Conservation (phyloP, 352 stramenopile species). For the Thalassiosira hispida region DNA sequence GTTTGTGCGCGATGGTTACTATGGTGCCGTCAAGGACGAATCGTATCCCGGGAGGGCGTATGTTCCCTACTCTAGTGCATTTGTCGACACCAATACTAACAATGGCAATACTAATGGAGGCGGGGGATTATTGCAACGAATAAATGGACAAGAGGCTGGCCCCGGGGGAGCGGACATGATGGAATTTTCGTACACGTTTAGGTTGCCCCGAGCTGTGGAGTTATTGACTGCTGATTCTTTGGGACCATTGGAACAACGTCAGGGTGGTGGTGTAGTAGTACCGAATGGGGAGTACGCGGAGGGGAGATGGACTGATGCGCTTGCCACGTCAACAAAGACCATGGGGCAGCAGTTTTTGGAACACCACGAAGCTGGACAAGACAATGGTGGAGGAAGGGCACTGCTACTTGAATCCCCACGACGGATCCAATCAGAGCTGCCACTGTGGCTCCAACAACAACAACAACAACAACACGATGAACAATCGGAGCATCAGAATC, state of each 20-base stretch:
- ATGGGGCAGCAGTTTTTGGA: too few relatives aligned
- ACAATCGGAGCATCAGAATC: too few relatives aligned
- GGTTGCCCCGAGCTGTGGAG: slow-evolving; percentile 8
- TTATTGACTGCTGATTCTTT: slow-evolving; percentile 2
- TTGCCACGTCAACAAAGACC: too few relatives aligned
- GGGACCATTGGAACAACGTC: background rate
- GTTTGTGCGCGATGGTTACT: slow-evolving; percentile 34
- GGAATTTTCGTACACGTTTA: slow-evolving; percentile 31
- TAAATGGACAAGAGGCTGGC: slow-evolving; percentile 1
- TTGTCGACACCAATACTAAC: background rate
- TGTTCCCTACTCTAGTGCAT: slow-evolving; percentile 7
- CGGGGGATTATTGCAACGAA: background rate
- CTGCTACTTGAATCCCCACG: too few relatives aligned
- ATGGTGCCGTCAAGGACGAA: slow-evolving; percentile 15
- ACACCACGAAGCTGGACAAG: too few relatives aligned
- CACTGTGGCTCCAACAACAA: too few relatives aligned
- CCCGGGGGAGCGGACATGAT: slow-evolving; percentile 24
- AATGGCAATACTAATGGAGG: background rate
- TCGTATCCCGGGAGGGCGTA: slow-evolving; percentile 21
- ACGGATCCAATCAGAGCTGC: too few relatives aligned
- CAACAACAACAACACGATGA: too few relatives aligned
- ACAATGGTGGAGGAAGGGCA: too few relatives aligned
- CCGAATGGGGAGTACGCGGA: background rate
- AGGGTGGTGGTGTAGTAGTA: background rate
- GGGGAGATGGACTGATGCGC: too few relatives aligned